Evolutionary conservation across 495 filamentous ascomycete genomes (phyloP).

Genomic region (Penicillium simplicissimum): DNA sequence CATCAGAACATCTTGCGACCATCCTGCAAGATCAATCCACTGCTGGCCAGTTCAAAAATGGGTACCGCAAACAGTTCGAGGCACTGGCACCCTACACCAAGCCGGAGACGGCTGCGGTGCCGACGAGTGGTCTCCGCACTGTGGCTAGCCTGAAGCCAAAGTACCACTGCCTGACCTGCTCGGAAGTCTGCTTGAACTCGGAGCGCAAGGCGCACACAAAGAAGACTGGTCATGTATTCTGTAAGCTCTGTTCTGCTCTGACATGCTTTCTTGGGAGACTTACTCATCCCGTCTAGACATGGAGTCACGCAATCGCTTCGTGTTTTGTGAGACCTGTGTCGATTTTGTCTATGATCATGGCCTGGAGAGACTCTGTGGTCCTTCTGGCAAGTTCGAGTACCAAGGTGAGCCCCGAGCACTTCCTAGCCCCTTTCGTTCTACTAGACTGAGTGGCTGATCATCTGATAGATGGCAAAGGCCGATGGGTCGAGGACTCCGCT

Average conservation of each 20-base stretch:
- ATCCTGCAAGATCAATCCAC: conserved; percentile 32
- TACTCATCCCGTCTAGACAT: conserved; percentile 58
- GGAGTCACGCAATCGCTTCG: conserved; percentile 71
- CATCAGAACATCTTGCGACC: conserved; percentile 44
- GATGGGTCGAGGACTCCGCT: conserved; percentile 32
- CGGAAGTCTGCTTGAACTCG: conserved; percentile 35
- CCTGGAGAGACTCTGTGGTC: conserved; percentile 63
- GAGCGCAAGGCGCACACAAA: conserved; percentile 43
- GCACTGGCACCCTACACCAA: conserved; percentile 34
- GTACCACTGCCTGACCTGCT: conserved; percentile 45
- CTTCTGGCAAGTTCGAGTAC: conserved; percentile 28
- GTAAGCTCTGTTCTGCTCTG: conserved; percentile 25
- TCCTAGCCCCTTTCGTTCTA: neutral
- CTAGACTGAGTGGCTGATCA: conserved; percentile 7
- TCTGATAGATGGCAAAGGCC: conserved; percentile 20
- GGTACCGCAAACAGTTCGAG: conserved; percentile 39
- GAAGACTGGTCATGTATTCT: conserved; percentile 46
- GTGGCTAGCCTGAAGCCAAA: conserved; percentile 40
- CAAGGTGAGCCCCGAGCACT: conserved; percentile 19
- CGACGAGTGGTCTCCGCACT: conserved; percentile 28
- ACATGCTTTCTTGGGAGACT: neutral
- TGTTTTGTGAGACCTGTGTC: conserved; percentile 82
- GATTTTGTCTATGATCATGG: conserved; percentile 88
- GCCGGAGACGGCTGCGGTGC: conserved; percentile 24
- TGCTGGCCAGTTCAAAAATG: conserved; percentile 41